These are phyloP conservation scores for Russula sp. DNA, from an alignment of 768 basidiomycete species.

Conservation along the genomic window DNA sequence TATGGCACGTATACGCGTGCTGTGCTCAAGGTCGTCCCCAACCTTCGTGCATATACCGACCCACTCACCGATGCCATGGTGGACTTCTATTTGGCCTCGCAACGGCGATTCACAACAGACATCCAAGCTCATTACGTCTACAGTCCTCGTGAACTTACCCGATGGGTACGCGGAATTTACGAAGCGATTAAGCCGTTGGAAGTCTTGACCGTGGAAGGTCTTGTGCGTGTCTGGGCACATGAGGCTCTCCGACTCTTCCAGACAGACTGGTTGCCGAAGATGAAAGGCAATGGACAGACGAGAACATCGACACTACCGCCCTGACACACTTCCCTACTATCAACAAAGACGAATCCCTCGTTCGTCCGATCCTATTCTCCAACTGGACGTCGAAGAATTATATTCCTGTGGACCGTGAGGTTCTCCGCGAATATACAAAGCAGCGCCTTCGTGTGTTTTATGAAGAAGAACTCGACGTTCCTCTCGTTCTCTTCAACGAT, in stretches of 20 bases:
- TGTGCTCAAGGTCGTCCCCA: conserved; percentile 91
- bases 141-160: conserved; percentile 96
- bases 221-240: conserved; percentile 97
- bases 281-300: conserved; percentile 94
- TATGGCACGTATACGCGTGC: conserved; percentile 98
- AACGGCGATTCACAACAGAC: conserved; percentile 92
- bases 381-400: conserved; percentile 99
- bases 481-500: conserved; percentile 96
- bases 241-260: conserved; percentile 97
- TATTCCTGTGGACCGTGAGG: conserved; percentile 90
- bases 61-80: conserved; percentile 99
- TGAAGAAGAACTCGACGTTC: conserved; percentile 97
- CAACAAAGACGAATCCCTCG: conserved; percentile 79
- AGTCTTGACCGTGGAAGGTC: conserved; percentile 88
- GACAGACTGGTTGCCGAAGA: conserved; percentile 93
- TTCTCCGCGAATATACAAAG: conserved; percentile 93
- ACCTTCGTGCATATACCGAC: conserved; percentile 86
- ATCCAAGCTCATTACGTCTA: conserved; percentile 99
- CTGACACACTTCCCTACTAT: conserved; percentile 92
- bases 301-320: conserved; percentile 80
- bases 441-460: conserved; percentile 97
- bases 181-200: conserved; percentile 95
- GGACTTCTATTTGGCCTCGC: conserved; percentile 88
- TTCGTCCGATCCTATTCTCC: conserved; percentile 91
- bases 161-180: conserved; percentile 96